Evolutionary conservation across 139 green algal genomes (phyloP).

Genomic region (Yamagishiella unicocca): DNA sequence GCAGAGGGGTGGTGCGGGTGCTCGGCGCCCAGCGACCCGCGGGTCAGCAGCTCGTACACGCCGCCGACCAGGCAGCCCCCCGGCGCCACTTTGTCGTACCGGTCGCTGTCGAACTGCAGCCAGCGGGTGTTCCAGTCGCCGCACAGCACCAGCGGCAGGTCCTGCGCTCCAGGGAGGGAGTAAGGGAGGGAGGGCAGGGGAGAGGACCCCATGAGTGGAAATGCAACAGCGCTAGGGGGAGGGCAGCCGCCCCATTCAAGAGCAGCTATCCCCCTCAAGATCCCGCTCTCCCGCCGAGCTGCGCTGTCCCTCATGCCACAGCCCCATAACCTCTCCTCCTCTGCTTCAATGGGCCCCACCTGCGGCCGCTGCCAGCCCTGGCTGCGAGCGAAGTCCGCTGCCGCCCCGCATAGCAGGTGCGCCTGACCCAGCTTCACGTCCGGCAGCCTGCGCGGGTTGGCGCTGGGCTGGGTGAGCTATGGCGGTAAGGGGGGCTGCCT

Average conservation of each 20-base stretch:
- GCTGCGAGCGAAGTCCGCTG: background rate
- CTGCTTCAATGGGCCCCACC: background rate
- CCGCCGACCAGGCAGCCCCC: constrained; percentile 35
- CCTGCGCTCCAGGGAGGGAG: background rate
- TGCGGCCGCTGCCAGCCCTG: background rate
- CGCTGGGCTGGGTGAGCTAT: background rate
- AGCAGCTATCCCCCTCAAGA: too few relatives aligned
- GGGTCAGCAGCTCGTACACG: constrained; percentile 30
- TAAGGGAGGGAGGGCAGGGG: too few relatives aligned
- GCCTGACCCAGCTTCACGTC: constrained; percentile 28
- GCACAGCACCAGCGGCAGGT: constrained; percentile 32
- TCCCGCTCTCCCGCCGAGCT: background rate
- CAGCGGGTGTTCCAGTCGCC: constrained; percentile 24
- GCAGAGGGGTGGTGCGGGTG: constrained; percentile 33
- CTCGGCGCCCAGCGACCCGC: background rate
- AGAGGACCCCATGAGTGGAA: background rate
- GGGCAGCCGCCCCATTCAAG: too few relatives aligned
- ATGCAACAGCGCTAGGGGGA: too few relatives aligned
- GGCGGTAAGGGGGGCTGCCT: background rate
- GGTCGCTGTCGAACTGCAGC: background rate
- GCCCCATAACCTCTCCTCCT: background rate
- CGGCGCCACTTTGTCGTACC: background rate
- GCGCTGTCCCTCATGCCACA: background rate
- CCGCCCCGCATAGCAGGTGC: constrained; percentile 8
- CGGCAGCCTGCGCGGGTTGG: background rate